Conservation (phyloP, 306 rosid genomes). For the Ceratonia siliqua region DNA sequence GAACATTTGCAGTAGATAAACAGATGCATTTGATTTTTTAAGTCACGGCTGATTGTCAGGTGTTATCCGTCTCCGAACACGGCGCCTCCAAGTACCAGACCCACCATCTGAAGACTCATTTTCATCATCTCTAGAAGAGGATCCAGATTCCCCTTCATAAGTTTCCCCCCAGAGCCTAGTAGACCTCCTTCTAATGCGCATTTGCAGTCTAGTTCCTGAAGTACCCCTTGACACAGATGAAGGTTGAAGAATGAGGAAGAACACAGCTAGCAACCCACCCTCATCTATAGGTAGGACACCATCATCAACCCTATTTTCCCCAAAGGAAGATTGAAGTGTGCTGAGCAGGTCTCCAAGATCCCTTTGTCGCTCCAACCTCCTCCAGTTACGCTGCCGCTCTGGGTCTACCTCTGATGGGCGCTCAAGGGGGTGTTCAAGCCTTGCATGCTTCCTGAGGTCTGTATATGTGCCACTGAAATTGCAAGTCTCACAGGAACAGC, state of each 20-base stretch:
- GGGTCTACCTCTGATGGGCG: conserved; percentile 95
- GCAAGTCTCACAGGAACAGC: conserved; percentile 90
- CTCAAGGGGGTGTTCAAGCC: conserved; percentile 81
- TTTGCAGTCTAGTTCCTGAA: conserved; percentile 73
- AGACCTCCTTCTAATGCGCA: conserved; percentile 77
- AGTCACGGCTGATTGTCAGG: conserved; percentile 72
- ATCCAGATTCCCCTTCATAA: conserved; percentile 77
- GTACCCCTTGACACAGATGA: conserved; percentile 67
- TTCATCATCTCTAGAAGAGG: conserved; percentile 75
- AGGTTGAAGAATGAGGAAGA: conserved; percentile 85
- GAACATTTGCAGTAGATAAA: conserved; percentile 38
- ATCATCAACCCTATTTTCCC: conserved; percentile 76
- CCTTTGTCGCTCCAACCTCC: conserved; percentile 93
- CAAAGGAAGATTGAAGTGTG: conserved; percentile 85
- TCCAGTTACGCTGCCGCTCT: conserved; percentile 87
- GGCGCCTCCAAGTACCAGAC: conserved; percentile 68
- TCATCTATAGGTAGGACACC: conserved; percentile 68
- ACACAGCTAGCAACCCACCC: conserved; percentile 86
- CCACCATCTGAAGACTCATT: conserved; percentile 83
- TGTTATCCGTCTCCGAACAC: conserved; percentile 53
- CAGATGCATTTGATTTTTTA: conserved; percentile 26
- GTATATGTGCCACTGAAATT: conserved; percentile 74
- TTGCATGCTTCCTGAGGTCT: conserved; percentile 95
- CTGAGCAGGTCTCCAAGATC: conserved; percentile 92
- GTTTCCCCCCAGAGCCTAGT: conserved; percentile 80